phyloP scores from a whole-genome alignment of 179 eudicot species.

The Amaranthus tricolor region DNA sequence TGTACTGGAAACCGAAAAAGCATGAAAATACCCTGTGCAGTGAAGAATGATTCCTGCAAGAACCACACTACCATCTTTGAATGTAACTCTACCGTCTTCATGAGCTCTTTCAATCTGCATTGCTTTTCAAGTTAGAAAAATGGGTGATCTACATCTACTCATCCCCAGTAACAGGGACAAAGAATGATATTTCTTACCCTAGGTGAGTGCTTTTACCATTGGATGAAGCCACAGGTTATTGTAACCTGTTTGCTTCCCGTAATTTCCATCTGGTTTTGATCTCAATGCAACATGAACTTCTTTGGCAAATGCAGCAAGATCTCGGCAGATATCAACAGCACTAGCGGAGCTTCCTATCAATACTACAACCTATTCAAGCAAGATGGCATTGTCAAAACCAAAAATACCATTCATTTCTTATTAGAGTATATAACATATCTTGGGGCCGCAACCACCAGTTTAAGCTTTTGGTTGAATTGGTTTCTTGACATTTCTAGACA shows the following conservation, averaged over 20 bases:
- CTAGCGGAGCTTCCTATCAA: conserved; percentile 78
- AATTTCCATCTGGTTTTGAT: conserved; percentile 35
- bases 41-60: conserved; percentile 73
- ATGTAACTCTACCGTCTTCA: conserved; percentile 65
- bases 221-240: conserved; percentile 79
- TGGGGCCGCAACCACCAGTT: no score
- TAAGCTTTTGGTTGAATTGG: no score
- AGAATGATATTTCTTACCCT: conserved; percentile 28
- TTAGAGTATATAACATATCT: background rate
- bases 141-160: conserved; percentile 13
- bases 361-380: conserved; percentile 58
- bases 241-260: conserved; percentile 45
- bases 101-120: conserved; percentile 67
- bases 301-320: conserved; percentile 63
- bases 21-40: conserved; percentile 71
- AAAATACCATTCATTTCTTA: background rate
- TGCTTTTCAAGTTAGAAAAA: conserved; percentile 12
- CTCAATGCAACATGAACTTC: conserved; percentile 88
- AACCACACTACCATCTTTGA: conserved; percentile 55
- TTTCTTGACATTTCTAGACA: no score
- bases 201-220: conserved; percentile 55
- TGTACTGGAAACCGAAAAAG: background rate
- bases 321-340: conserved; percentile 81
- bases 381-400: background rate
- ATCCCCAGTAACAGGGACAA: conserved; percentile 15